Evolutionary conservation across 169 alveolate species (phyloP), one percentile per base, ranked within the genome.

Genomic region (Cryptosporidium muris): DNA sequence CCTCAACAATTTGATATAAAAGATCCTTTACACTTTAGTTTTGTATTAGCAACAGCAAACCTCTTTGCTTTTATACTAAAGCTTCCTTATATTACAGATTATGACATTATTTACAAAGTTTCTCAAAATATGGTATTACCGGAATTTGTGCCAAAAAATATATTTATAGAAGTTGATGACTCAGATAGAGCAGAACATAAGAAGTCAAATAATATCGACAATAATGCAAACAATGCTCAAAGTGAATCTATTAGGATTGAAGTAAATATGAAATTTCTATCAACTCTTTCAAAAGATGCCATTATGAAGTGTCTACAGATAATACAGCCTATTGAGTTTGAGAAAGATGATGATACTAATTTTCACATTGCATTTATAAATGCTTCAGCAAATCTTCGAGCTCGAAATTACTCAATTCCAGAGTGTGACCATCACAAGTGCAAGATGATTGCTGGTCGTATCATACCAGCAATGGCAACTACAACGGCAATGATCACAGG

Each of bases 381-480:
- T 80, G 95, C 99, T 34, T 95, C 97, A 51, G 95, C 99, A 9
- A 97, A 95, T 81, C 88, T 98, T 88, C 95, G 99, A 81, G 99
- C 99, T 4, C 91, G 97, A 63, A 98, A 98, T 91, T 98, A 98
- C 89, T 95, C 92, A 82, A 96, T 97, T 14, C 89, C 90, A 65
- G 98, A 96, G 67, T 94, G 97, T 74, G 93, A 89, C 47, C 56
- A 90, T n/a, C 92, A 92, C 66, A 95, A 97, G 94, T 97, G 98
- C 25, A 98, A 98, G 90, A 93, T 98, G 95, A 97, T 97, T 42
- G 99, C 99, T 9, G 99, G 99, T 36, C 97, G 97, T 90, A 98
- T 98, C 67, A 97, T 98, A 43, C 99, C 99, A 34, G 99, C 99
- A 58, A 95, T 98, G 54, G 99, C 99, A 53, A 98, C 99, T 36